A percentile compares a stretch with the other conserved stretches of the same genome.
Evolutionary conservation across 208 protist genomes (phyloP).

Genomic region (Leptomonas pyrrhocoris): DNA sequence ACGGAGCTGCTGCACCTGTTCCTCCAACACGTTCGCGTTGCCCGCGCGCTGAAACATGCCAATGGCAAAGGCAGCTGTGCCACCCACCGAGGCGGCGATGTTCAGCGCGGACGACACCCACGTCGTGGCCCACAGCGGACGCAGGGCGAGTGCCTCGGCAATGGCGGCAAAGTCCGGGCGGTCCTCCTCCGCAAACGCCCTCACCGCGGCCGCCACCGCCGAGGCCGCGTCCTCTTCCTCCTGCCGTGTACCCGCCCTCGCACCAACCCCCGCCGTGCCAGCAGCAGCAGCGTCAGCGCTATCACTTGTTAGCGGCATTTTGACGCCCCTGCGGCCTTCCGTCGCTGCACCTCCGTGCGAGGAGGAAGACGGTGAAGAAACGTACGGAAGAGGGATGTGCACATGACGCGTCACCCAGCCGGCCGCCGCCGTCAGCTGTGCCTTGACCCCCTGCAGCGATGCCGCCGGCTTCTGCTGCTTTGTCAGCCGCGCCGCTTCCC

Average conservation of each 20-base stretch:
- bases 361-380: neutral
- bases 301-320: no score
- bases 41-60: slow-evolving; percentile 73
- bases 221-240: no score
- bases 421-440: slow-evolving; percentile 6
- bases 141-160: slow-evolving; percentile 33
- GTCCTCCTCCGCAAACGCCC: neutral
- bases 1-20: slow-evolving; percentile 47
- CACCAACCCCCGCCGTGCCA: neutral
- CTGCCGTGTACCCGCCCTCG: neutral
- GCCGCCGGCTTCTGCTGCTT: neutral
- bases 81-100: slow-evolving; percentile 38
- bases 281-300: neutral
- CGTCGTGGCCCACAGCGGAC: slow-evolving; percentile 36
- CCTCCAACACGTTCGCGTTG: slow-evolving; percentile 71
- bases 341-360: neutral
- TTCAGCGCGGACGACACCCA: slow-evolving; percentile 30
- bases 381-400: neutral
- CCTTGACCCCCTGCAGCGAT: neutral
- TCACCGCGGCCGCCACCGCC: neutral
- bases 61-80: slow-evolving; percentile 46
- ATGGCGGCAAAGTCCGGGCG: slow-evolving; percentile 40
- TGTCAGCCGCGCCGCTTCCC: neutral
- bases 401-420: slow-evolving; percentile 18
- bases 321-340: neutral